Base-by-base conservation (phyloP, 1,284 basidiomycete species). In the Ustilago loliicola region DNA sequence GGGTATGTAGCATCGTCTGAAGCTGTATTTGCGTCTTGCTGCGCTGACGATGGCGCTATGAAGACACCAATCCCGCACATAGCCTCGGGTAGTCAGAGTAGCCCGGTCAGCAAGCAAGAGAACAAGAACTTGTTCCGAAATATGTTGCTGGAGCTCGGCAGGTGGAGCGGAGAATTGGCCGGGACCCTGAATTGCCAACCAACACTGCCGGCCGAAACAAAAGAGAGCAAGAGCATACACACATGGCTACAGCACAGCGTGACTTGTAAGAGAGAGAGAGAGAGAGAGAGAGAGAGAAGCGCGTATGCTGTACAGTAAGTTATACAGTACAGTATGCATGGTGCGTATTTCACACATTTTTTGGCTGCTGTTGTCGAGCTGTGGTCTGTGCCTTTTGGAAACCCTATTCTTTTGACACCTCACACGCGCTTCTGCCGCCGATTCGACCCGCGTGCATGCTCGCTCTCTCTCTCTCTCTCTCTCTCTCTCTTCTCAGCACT, bases 41-140 rank as follows among this genome's bases (percentile, higher is more conserved):
- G 36, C 45, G n/a, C 55, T 21, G 30, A 25, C 7, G 21, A 38
- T 5, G 68, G 65, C 25, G 65, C 53, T 19, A 76, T 52, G 34
- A 62, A 32, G 30, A 76, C 23, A 30, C 61, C 73, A 27, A 76
- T 76, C 13, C 73, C 73, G 51, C 73, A 76, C 73, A 76, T 76
- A 2, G 32, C 42, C 27, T 15, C 3, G 2, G 11, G 6, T 15
- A 25, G 48, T 6, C 23, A 21, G 17, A 21, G 52, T 23, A 36
- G 30, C 15, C 17, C 17, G 32, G 19, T 36, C 11, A 17, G n/a
- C 10, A 25, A 19, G 17, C 11, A 23, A 21, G 36, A 54, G 30
- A 23, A 10, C 34, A 9, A 19, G 25, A 30, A 30, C 25, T 51
- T 51, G 15, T 54, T 7, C n/a, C n/a, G n/a, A 34, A 52, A 23